Conservation (phyloP, 208 protist genomes). For the Acanthamoeba castellanii region DNA sequence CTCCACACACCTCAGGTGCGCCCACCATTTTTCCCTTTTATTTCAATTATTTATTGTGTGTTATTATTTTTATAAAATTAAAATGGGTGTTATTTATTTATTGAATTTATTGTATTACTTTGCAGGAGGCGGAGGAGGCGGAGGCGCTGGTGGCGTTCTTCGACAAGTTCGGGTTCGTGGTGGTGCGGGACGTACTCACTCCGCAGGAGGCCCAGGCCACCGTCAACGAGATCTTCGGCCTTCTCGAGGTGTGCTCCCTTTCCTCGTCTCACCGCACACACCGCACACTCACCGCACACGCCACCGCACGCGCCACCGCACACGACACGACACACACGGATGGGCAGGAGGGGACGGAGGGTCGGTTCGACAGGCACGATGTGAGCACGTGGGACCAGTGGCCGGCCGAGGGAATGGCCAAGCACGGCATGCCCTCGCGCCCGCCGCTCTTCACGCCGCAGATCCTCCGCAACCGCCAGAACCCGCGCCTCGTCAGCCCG, state of each 20-base stretch:
- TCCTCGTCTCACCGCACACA: neutral
- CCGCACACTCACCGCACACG: neutral
- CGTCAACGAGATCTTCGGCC: conserved; percentile 22
- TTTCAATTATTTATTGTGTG: neutral
- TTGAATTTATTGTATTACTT: neutral
- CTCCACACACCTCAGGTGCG: neutral
- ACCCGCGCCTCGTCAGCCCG: conserved; percentile 19
- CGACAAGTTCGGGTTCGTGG: conserved; percentile 56
- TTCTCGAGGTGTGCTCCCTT: neutral
- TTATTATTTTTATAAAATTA: neutral
- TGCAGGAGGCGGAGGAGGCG: neutral
- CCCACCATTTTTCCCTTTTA: no score
- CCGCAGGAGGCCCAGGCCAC: conserved; percentile 11
- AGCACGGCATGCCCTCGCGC: conserved; percentile 52
- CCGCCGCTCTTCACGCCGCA: conserved; percentile 23
- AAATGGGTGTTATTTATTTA: conserved; percentile 10
- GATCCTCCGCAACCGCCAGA: conserved; percentile 44
- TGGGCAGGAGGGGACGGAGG: neutral
- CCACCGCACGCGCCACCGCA: neutral
- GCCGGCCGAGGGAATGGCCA: conserved; percentile 13
- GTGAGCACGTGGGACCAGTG: conserved; percentile 46
- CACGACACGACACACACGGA: neutral
- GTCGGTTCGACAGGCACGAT: neutral
- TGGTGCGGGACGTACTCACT: conserved; percentile 37
- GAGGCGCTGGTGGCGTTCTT: conserved; percentile 41